phyloP scores from a whole-genome alignment of 2,329 filamentous ascomycete species.

The Decorospora gaudefroyi region DNA sequence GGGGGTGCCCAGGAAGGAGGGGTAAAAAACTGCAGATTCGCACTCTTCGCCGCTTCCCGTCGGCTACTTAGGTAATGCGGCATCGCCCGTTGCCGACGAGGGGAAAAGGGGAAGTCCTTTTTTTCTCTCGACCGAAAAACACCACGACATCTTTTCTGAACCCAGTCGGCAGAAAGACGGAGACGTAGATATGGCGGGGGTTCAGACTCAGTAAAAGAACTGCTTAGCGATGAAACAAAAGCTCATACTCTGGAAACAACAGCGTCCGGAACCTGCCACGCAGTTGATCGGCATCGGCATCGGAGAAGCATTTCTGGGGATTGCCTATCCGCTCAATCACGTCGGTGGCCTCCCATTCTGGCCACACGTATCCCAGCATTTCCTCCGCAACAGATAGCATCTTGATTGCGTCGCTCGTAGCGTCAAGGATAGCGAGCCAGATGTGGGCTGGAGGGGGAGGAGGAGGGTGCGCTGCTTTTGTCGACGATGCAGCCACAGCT shows the following conservation, averaged over 20 bases:
- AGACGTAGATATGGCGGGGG: no score
- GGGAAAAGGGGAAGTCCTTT: no score
- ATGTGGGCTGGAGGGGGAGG: constrained; percentile 5
- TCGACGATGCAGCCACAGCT: no score
- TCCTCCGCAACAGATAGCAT: constrained; percentile 14
- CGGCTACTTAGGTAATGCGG: constrained; percentile 23
- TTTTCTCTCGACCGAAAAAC: background rate
- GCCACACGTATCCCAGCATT: constrained; percentile 16
- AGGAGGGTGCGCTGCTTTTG: background rate
- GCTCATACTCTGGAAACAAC: constrained; percentile 17
- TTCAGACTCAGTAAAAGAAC: no score
- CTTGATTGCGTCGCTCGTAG: constrained; percentile 14
- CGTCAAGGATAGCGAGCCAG: constrained; percentile 25
- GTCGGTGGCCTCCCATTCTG: constrained; percentile 16
- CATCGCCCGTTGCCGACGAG: constrained; percentile 28
- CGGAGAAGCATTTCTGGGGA: constrained; percentile 15
- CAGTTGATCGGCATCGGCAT: constrained; percentile 22
- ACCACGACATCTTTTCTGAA: constrained; percentile 4
- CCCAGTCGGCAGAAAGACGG: no score
- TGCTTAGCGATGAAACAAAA: no score
- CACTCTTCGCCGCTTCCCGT: constrained; percentile 15
- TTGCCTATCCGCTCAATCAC: constrained; percentile 25
- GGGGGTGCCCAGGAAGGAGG: constrained; percentile 4
- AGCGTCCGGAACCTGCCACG: constrained; percentile 12
- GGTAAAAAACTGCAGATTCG: constrained; percentile 6